These are phyloP conservation scores for Globisporangium nunn DNA, from an alignment of 352 stramenopile genomes.

Conservation along the genomic window DNA sequence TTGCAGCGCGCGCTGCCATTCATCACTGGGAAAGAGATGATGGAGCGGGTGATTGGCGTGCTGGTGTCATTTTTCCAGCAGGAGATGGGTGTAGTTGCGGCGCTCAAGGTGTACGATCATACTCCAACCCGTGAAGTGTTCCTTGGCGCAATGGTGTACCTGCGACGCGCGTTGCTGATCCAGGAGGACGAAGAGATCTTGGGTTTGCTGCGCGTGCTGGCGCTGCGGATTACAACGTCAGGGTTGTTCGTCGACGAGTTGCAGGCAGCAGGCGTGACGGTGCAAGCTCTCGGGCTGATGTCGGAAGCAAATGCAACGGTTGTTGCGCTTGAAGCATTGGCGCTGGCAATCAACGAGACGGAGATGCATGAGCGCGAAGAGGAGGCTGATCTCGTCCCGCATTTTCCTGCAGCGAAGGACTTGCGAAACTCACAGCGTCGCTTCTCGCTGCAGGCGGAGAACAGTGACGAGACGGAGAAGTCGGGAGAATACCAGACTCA, in stretches of 20 bases:
- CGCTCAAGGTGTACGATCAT: conserved; percentile 58
- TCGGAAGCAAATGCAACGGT: conserved; percentile 51
- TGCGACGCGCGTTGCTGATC: conserved; percentile 54
- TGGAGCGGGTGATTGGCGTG: conserved; percentile 47
- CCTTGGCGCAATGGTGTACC: conserved; percentile 60
- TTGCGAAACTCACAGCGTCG: conserved; percentile 17
- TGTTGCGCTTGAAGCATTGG: conserved; percentile 48
- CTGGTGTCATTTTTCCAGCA: conserved; percentile 72
- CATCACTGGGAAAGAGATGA: conserved; percentile 24
- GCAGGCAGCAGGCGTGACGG: conserved; percentile 31
- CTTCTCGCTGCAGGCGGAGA: neutral
- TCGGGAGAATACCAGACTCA: conserved; percentile 2
- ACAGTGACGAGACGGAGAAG: neutral
- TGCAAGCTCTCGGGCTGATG: conserved; percentile 48
- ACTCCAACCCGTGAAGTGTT: conserved; percentile 70
- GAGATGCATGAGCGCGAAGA: conserved; percentile 74
- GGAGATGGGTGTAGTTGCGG: conserved; percentile 58
- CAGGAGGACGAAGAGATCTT: conserved; percentile 33
- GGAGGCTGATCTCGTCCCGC: conserved; percentile 50
- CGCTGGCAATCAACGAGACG: conserved; percentile 53
- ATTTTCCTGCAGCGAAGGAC: conserved; percentile 61
- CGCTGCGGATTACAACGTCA: conserved; percentile 65
- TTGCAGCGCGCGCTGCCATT: conserved; percentile 52
- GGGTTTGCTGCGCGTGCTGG: conserved; percentile 39
- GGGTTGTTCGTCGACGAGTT: conserved; percentile 68